Evolutionary conservation across 2,329 filamentous ascomycete genomes (phyloP).

Genomic region (Trichoderma atroviride): DNA sequence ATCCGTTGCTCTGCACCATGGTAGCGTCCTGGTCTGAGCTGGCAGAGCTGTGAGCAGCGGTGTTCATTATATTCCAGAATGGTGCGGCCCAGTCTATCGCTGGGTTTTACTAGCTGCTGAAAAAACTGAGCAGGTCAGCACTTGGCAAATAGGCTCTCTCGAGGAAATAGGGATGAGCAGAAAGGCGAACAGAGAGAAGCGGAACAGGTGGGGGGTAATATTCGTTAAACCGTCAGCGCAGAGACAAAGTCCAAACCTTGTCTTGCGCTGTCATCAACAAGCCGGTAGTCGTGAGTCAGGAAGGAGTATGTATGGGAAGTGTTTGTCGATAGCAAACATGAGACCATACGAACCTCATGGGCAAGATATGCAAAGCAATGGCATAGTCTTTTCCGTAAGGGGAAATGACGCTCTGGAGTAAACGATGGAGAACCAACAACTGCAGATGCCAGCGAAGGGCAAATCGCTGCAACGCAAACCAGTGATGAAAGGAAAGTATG

Average conservation of each 20-base stretch:
- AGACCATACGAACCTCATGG: conserved; percentile 27
- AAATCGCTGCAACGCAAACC: conserved; percentile 12
- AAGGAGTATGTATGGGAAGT: neutral
- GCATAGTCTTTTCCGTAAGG: conserved; percentile 17
- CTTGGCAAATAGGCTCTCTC: conserved; percentile 21
- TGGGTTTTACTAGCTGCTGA: conserved; percentile 20
- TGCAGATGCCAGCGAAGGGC: neutral
- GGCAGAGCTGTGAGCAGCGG: conserved; percentile 37
- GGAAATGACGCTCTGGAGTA: conserved; percentile 1
- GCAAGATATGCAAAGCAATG: conserved; percentile 2
- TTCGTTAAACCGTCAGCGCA: conserved; percentile 20
- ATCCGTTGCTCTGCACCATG: conserved; percentile 38
- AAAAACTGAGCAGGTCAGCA: conserved; percentile 24
- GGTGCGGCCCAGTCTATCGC: conserved; percentile 21
- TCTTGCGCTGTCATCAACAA: conserved; percentile 20
- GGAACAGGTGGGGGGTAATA: conserved; percentile 20
- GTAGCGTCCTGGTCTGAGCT: conserved; percentile 38
- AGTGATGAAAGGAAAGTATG: neutral
- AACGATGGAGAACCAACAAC: conserved; percentile 4
- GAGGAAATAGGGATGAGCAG: neutral
- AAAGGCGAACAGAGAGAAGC: conserved; percentile 1
- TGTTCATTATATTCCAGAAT: conserved; percentile 39
- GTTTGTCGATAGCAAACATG: conserved; percentile 9
- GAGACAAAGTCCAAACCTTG: conserved; percentile 22
- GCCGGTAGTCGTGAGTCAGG: conserved; percentile 3